A percentile compares a stretch with the other conserved stretches of the same genome.
phyloP scores from a whole-genome alignment of 1,139 yeast species.

The Yamadazyma oceani region DNA sequence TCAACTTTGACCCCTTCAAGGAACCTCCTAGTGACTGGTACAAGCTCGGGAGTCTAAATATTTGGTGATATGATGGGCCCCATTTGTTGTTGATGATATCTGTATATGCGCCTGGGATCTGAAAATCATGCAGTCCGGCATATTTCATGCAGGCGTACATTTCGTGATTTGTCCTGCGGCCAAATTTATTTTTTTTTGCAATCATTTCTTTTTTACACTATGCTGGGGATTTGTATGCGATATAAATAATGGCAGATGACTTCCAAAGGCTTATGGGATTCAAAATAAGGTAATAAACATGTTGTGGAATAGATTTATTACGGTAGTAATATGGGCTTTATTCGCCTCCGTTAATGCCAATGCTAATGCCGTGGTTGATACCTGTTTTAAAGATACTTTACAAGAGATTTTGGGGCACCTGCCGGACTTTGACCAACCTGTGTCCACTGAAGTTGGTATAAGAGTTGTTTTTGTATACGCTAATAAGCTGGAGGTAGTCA shows the following conservation, averaged over 20 bases:
- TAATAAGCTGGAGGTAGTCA: not conserved
- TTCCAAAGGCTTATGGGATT: no score
- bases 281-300: no score
- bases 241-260: not conserved
- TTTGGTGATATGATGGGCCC: no score
- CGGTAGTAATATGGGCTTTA: not conserved
- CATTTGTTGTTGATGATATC: no score
- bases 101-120: no score
- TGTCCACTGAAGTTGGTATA: conserved; percentile 5
- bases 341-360: not conserved
- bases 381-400: conserved; percentile 1
- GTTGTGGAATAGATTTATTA: not conserved
- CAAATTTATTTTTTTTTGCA: not conserved
- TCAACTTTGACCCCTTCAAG: no score
- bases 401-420: conserved; percentile 5
- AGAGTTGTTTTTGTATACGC: conserved; percentile 10
- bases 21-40: no score
- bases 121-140: no score
- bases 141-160: not conserved
- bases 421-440: conserved; percentile 1
- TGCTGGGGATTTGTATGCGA: not conserved
- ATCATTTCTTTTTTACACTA: not conserved
- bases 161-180: conserved; percentile 1
- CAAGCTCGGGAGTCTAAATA: no score
- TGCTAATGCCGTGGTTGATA: not conserved